phyloP scores from a whole-genome alignment of 345 rosid species.

The Ailanthus altissimus region DNA sequence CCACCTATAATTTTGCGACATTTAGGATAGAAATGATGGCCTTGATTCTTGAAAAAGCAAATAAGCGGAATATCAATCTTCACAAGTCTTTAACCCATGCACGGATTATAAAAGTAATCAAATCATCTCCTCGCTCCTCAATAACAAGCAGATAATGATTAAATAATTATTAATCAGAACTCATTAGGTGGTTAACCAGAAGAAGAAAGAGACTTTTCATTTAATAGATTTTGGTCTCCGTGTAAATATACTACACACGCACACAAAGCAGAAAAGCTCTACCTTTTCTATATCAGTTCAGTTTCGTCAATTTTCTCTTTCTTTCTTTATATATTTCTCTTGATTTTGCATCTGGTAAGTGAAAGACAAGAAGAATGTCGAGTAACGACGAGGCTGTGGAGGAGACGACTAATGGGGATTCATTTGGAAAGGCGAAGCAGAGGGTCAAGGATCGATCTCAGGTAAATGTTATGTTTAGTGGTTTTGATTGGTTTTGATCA shows the following conservation, averaged over 20 bases:
- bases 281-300: background rate
- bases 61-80: too few relatives aligned
- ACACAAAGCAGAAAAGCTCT: background rate
- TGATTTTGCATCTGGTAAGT: background rate
- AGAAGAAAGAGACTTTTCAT: too few relatives aligned
- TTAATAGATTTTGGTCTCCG: too few relatives aligned
- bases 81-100: too few relatives aligned
- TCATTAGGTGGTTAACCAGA: too few relatives aligned
- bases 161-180: too few relatives aligned
- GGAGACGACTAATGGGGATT: conserved; percentile 41
- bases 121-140: too few relatives aligned
- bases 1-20: too few relatives aligned
- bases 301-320: background rate
- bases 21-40: too few relatives aligned
- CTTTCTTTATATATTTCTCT: background rate
- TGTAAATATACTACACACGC: background rate
- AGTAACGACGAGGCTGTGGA: conserved; percentile 46
- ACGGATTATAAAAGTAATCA: too few relatives aligned
- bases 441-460: conserved; percentile 66
- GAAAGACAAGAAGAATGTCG: conserved; percentile 39
- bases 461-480: conserved; percentile 31
- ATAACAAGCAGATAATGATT: too few relatives aligned
- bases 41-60: too few relatives aligned
- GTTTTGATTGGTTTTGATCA: conserved; percentile 4
- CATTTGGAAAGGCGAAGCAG: conserved; percentile 39